phyloP scores from a whole-genome alignment of 345 rosid genomes.

The Microthlaspi erraticum region DNA sequence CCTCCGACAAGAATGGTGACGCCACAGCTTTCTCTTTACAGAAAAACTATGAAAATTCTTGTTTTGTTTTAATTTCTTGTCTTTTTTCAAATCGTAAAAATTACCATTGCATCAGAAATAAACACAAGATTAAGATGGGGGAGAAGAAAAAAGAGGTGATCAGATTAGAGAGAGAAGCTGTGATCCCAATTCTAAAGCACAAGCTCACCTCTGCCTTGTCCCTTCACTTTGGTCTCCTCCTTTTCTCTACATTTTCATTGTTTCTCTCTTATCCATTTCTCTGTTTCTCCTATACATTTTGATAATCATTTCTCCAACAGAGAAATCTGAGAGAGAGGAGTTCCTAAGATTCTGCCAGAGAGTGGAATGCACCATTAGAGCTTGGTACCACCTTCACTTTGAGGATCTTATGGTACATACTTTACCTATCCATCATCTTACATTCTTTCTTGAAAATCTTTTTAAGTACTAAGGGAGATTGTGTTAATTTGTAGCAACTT shows the following conservation, averaged over 20 bases:
- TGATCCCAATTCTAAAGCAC: constrained; percentile 71
- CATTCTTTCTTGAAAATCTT: constrained; percentile 9
- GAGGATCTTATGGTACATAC: constrained; percentile 67
- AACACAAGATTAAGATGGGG: constrained; percentile 47
- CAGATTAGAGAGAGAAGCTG: constrained; percentile 70
- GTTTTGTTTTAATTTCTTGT: constrained; percentile 4
- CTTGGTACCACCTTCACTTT: constrained; percentile 75
- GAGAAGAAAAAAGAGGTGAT: constrained; percentile 65
- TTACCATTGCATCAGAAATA: constrained; percentile 2
- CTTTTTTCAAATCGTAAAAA: not conserved
- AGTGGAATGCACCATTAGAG: constrained; percentile 69
- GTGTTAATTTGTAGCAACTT: constrained; percentile 52
- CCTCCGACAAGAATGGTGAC: constrained; percentile 44
- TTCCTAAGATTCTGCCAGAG: constrained; percentile 66
- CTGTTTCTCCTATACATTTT: constrained; percentile 34
- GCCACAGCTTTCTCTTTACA: constrained; percentile 31
- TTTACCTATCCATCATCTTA: not conserved
- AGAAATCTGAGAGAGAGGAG: constrained; percentile 50
- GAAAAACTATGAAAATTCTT: constrained; percentile 24
- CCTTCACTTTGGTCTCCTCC: constrained; percentile 50
- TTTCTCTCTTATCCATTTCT: constrained; percentile 24
- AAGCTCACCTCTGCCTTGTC: constrained; percentile 57
- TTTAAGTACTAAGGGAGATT: not conserved
- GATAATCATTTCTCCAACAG: constrained; percentile 39
- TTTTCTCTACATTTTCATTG: constrained; percentile 17